Base-by-base conservation (phyloP, 106 monocot species). In the Acorus calamus region DNA sequence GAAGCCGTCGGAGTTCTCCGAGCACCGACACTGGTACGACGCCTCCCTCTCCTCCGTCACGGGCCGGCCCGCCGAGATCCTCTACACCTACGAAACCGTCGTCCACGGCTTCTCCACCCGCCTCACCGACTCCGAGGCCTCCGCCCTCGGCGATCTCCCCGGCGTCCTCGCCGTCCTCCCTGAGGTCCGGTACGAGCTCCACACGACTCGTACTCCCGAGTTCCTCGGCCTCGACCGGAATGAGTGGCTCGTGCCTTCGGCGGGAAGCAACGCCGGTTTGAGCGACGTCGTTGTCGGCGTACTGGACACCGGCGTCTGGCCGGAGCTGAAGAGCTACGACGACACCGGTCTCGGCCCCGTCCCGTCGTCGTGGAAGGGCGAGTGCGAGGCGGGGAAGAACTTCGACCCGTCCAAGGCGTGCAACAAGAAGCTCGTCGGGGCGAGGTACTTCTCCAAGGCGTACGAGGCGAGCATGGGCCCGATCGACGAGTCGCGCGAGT, bases 221-320 rank as follows among this genome's bases (percentile, higher is more conserved):
- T 99, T 99, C 66, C 79, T 99, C 50, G 88, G 88, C 47, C 70
- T 99, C 46, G 74, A 83, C 63, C 6, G 49, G 41, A 42, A 49
- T 5, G 50, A 42, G 42, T 64, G 60, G 5, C 7, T 81, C 45
- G 12, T 69, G 53, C 79, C 86, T 14, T 52, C 67, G 63, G 76
- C 83, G 11, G 60, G 61, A 75, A 77, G 81, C 9, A 73, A 43
- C 52, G 44, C 67, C 8, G 28, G 28, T 28, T 28, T 28, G 28
- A 28, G 28, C 28, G 88, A 99, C 60, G 85, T 99, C 49, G 64
- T 99, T 28, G 83, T 99, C 51, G 98, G 98, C 1, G 92, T 99
- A 11, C 77, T 99, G 42, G 98, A 99, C 61, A 99, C 98, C 42
- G 98, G 98, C 10, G 92, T 79, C 7, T 99, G 98, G 98, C 92